A percentile compares a stretch with the other conserved stretches of the same genome.
Evolutionary conservation across 768 basidiomycete genomes (phyloP).

Genomic region (Boletus rubroflammeus): DNA sequence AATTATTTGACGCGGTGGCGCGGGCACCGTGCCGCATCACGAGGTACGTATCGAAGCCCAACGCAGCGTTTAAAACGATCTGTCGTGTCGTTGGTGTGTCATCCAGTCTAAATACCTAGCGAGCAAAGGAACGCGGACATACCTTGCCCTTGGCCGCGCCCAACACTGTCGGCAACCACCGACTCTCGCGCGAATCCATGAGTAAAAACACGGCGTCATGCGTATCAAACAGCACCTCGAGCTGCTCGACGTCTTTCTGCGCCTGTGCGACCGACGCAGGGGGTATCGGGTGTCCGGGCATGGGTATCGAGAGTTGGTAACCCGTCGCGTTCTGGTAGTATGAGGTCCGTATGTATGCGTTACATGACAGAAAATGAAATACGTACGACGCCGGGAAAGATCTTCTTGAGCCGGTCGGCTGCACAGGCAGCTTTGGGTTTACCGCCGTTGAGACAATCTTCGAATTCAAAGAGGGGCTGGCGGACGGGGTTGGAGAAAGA

Average conservation of each 20-base stretch:
- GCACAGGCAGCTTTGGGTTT: constrained; percentile 93
- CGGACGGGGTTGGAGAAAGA: constrained; percentile 98
- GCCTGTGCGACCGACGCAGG: constrained; percentile 51
- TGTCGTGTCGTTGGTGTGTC: constrained; percentile 25
- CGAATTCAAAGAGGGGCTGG: constrained; percentile 94
- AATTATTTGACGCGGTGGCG: constrained; percentile 20
- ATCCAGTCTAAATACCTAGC: not conserved
- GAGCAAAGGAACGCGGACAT: not conserved
- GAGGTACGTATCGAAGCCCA: constrained; percentile 94
- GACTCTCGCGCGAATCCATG: constrained; percentile 97
- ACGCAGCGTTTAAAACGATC: constrained; percentile 91
- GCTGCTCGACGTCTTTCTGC: constrained; percentile 60
- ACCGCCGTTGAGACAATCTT: constrained; percentile 88
- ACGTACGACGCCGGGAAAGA: constrained; percentile 90
- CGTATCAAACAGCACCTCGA: constrained; percentile 74
- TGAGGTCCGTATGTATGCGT: not conserved
- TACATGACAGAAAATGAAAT: too few species aligned
- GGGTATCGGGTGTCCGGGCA: constrained; percentile 95
- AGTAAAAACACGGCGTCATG: constrained; percentile 92
- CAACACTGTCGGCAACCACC: constrained; percentile 93
- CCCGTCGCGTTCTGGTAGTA: constrained; percentile 73
- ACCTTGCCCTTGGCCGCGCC: constrained; percentile 85
- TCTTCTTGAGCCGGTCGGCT: constrained; percentile 76
- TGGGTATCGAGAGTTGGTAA: constrained; percentile 78
- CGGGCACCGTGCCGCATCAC: constrained; percentile 94